Conservation (phyloP, 139 green algal species). For the Coelastrella sp. region DNA sequence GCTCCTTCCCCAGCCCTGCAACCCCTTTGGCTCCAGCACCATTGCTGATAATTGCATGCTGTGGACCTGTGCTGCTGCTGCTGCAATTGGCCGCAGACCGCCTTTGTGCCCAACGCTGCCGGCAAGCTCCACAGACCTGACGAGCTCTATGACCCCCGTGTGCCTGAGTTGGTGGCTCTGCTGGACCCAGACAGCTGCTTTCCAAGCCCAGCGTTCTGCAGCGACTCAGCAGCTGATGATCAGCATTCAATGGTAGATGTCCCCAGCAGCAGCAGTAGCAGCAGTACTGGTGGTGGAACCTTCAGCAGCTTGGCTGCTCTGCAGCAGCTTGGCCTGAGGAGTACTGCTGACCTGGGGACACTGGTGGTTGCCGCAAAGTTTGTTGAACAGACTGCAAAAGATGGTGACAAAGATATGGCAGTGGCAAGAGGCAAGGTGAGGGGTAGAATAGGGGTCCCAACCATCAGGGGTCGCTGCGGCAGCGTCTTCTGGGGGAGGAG, state of each 20-base stretch:
- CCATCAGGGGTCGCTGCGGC: too few species aligned
- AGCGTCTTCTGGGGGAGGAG: too few species aligned
- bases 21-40: too few species aligned
- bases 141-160: slow-evolving; percentile 80
- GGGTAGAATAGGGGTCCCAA: neutral
- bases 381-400: slow-evolving; percentile 56
- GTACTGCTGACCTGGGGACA: slow-evolving; percentile 48
- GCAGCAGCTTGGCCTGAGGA: slow-evolving; percentile 72
- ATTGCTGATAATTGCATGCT: too few species aligned
- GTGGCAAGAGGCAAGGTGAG: slow-evolving; percentile 66
- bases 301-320: slow-evolving; percentile 61
- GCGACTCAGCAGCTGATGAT: neutral
- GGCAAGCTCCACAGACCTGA: slow-evolving; percentile 56
- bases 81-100: neutral
- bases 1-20: slow-evolving; percentile 76
- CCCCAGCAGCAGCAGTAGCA: neutral
- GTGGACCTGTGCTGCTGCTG: too few species aligned
- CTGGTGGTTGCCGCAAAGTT: slow-evolving; percentile 72
- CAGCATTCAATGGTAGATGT: too few species aligned
- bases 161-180: slow-evolving; percentile 73
- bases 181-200: slow-evolving; percentile 73
- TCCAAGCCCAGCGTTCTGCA: slow-evolving; percentile 58
- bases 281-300: neutral
- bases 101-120: slow-evolving; percentile 67
- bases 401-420: slow-evolving; percentile 57